phyloP scores from a whole-genome alignment of 768 basidiomycete genomes.

The Gloeopeniophorella convolvens region DNA sequence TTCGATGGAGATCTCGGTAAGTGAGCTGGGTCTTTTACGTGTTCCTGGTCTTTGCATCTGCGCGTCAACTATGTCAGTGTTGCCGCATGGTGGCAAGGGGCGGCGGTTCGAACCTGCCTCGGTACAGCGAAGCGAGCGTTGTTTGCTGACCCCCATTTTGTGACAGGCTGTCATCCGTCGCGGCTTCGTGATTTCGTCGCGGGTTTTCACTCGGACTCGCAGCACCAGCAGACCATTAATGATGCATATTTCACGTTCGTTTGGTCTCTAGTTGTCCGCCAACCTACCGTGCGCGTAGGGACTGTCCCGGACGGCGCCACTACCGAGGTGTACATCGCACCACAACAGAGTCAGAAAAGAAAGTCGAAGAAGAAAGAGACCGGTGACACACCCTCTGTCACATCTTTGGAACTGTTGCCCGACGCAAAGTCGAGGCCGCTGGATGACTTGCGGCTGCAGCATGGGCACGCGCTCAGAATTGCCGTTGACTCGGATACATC shows the following conservation, averaged over 20 bases:
- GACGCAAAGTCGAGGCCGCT: slow-evolving; percentile 52
- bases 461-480: slow-evolving; percentile 63
- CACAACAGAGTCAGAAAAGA: slow-evolving; percentile 51
- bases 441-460: slow-evolving; percentile 46
- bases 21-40: slow-evolving; percentile 32
- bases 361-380: slow-evolving; percentile 49
- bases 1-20: slow-evolving; percentile 89
- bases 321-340: slow-evolving; percentile 73
- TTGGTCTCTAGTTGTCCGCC: slow-evolving; percentile 73
- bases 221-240: slow-evolving; percentile 54
- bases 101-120: slow-evolving; percentile 19
- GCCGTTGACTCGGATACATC: slow-evolving; percentile 69
- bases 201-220: slow-evolving; percentile 48
- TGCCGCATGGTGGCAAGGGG: background rate
- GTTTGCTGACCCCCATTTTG: slow-evolving; percentile 14
- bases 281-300: slow-evolving; percentile 73
- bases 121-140: background rate
- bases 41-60: slow-evolving; percentile 10
- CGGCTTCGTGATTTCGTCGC: slow-evolving; percentile 64
- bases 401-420: slow-evolving; percentile 41
- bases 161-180: slow-evolving; percentile 65
- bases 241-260: slow-evolving; percentile 73
- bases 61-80: too few relatives aligned
- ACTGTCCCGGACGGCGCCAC: slow-evolving; percentile 52
- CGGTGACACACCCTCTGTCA: slow-evolving; percentile 36